Evolutionary conservation across 495 filamentous ascomycete genomes (phyloP).

Genomic region (Aspergillus carlsbadensis): DNA sequence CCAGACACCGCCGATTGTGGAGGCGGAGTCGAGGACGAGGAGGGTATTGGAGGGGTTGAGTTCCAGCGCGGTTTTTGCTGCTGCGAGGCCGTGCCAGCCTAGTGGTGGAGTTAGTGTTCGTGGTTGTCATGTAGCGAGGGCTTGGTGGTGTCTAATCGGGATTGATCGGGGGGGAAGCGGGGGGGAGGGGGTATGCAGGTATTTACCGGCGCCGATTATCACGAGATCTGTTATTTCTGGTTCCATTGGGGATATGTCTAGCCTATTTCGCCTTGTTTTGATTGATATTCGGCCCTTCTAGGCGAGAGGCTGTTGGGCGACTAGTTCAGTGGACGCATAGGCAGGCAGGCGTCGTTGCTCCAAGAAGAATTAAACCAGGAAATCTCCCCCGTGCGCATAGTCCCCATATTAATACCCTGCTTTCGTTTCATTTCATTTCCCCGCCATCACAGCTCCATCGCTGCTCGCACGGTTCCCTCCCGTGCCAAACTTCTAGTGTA

Average conservation of each 20-base stretch:
- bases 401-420: background rate
- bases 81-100: conserved; percentile 59
- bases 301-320: no score
- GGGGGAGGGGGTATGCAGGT: background rate
- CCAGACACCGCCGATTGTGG: conserved; percentile 70
- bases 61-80: conserved; percentile 58
- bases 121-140: no score
- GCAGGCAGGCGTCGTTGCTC: no score
- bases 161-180: no score
- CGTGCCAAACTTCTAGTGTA: no score
- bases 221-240: background rate
- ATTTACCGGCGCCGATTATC: background rate
- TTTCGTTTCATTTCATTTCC: no score
- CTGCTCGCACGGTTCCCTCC: no score
- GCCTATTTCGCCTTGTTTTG: no score
- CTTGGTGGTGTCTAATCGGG: no score
- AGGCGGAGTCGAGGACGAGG: conserved; percentile 51
- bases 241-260: no score
- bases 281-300: no score
- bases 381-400: background rate
- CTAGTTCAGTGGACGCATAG: no score
- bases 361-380: background rate
- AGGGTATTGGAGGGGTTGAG: conserved; percentile 49
- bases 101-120: background rate
- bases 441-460: background rate